Evolutionary conservation across 2,329 filamentous ascomycete genomes (phyloP), one percentile per base, ranked within the genome.

Genomic region (Exophiala phaeomuriformis): DNA sequence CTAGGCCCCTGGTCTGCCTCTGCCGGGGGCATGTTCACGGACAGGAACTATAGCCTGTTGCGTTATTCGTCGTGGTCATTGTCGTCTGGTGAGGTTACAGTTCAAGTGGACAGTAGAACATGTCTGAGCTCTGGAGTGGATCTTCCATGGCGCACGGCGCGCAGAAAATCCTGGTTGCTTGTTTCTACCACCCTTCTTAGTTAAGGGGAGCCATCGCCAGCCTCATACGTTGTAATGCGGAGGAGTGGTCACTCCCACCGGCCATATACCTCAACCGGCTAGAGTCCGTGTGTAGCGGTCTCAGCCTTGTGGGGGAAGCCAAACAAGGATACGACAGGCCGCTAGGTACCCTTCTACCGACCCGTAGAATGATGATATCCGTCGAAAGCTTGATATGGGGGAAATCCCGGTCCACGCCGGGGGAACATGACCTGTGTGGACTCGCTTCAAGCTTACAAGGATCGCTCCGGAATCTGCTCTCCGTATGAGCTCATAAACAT

Each of bases 21-120:
- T 33, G 28, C 29, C 19, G 29, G 29, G 5, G 42, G 42, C 28
- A 32, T 29, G 6, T n/a, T 4, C 3, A 6, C 28, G 6, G 28
- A 32, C 9, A 19, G 31, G n/a, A 27, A 29, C 31, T 5, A 49
- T 43, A 28, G 5, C 39, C 27, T 41, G 37, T 43, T 27, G 29
- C 39, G 43, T 42, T 43, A 30, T 10, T 29, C 29, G 3, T 2
- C 12, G 32, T 4, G 9, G 19, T 5, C 5, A 8, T 28, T 27
- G 5, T 32, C 27, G 30, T 31, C 37, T 37, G 8, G n/a, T 45
- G 49, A 29, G 49, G 41, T 51, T 39, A 44, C 48, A 44, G 32
- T 36, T 9, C 10, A 36, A 44, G 40, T 31, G 48, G 48, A 19
- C 19, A 19, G 45, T 29, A 7, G 32, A 5, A n/a, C 19, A 39